phyloP scores from a whole-genome alignment of 202 grass and related monocot species.

The Elaeis oleifera region DNA sequence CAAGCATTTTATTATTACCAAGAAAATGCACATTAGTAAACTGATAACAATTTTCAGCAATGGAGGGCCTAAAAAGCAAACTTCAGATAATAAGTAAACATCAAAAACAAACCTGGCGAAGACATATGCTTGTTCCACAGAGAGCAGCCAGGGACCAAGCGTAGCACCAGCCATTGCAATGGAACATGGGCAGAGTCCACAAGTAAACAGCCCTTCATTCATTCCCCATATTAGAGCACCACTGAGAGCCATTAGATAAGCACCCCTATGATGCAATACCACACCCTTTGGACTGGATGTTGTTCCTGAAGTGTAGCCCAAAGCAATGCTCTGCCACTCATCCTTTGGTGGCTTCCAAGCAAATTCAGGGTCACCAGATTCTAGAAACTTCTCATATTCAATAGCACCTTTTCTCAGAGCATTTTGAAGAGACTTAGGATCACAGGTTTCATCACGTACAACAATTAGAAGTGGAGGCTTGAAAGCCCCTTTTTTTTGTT shows the following conservation, averaged over 20 bases:
- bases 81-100: not conserved
- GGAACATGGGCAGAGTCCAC: slow-evolving; percentile 96
- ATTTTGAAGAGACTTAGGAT: slow-evolving; percentile 29
- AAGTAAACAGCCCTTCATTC: slow-evolving; percentile 50
- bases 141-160: slow-evolving; percentile 67
- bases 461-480: slow-evolving; percentile 43
- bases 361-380: slow-evolving; percentile 47
- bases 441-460: slow-evolving; percentile 32
- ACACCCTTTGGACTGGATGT: slow-evolving; percentile 89
- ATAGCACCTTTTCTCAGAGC: slow-evolving; percentile 35
- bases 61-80: not conserved
- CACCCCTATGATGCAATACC: slow-evolving; percentile 61
- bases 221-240: slow-evolving; percentile 55
- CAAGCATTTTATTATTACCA: no score
- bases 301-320: slow-evolving; percentile 81
- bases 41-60: no score
- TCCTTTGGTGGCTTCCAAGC: slow-evolving; percentile 54
- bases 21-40: no score
- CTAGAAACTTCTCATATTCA: slow-evolving; percentile 72
- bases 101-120: slow-evolving; percentile 49
- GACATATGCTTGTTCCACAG: slow-evolving; percentile 80
- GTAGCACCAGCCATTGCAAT: slow-evolving; percentile 92
- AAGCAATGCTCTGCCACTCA: slow-evolving; percentile 72
- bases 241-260: slow-evolving; percentile 71
- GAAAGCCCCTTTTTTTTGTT: slow-evolving; percentile 41